Percentiles rank a stretch among this genome's conserved stretches.
Evolutionary conservation across 352 stramenopile species (phyloP).

Genomic region (Phytophthora tubulina): DNA sequence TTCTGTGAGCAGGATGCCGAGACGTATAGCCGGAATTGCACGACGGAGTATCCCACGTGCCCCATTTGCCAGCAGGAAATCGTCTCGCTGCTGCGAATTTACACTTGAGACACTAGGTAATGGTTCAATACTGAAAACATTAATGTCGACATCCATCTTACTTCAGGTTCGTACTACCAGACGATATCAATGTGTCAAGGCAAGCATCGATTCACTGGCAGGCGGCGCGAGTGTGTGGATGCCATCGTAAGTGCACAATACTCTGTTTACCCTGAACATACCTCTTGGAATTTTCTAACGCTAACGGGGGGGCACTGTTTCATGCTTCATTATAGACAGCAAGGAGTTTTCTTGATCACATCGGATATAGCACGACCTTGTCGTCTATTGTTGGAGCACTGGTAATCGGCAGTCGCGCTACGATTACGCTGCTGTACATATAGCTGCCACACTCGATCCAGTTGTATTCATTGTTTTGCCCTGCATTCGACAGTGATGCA

Average conservation of each 20-base stretch:
- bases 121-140: conserved; percentile 20
- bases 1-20: conserved; percentile 88
- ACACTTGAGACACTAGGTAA: conserved; percentile 48
- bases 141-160: background rate
- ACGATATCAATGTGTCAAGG: background rate
- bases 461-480: conserved; percentile 1
- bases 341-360: no score
- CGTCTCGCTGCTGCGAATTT: conserved; percentile 84
- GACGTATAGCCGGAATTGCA: conserved; percentile 63
- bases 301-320: no score
- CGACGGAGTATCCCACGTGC: conserved; percentile 61
- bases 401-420: conserved; percentile 1
- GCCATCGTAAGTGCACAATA: no score
- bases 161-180: no score
- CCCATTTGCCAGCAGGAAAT: conserved; percentile 86
- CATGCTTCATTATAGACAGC: no score
- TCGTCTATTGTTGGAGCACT: background rate
- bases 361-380: no score
- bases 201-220: no score
- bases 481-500: conserved; percentile 9
- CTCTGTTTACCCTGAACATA: no score
- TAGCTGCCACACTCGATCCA: background rate
- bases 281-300: no score
- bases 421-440: conserved; percentile 13
- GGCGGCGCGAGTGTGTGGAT: no score